Conservation (phyloP, 2,329 filamentous ascomycete species). For the Alternaria novae-zelandiae region DNA sequence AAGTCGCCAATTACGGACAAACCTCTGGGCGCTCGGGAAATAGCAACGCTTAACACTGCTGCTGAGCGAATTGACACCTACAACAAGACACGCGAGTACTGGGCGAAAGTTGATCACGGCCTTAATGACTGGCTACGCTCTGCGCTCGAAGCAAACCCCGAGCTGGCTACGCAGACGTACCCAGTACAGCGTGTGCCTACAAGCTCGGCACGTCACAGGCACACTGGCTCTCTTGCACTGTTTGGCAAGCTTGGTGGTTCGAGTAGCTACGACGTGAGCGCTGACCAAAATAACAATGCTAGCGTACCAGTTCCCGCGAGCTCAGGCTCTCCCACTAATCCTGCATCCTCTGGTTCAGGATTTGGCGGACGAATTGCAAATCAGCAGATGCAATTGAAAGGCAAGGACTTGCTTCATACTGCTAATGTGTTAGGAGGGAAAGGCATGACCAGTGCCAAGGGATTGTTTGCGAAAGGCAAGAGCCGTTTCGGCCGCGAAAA, state of each 20-base stretch:
- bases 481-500: constrained; percentile 82
- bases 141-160: constrained; percentile 58
- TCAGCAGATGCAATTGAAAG: constrained; percentile 71
- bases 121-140: constrained; percentile 66
- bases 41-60: constrained; percentile 70
- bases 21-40: constrained; percentile 72
- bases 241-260: constrained; percentile 44
- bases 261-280: constrained; percentile 19
- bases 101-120: constrained; percentile 76
- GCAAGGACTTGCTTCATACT: constrained; percentile 86
- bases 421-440: constrained; percentile 75
- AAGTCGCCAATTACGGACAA: constrained; percentile 39
- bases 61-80: constrained; percentile 76
- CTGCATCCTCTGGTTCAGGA: constrained; percentile 24
- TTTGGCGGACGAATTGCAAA: constrained; percentile 31
- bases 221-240: constrained; percentile 44
- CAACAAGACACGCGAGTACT: constrained; percentile 72
- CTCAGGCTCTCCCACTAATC: constrained; percentile 28
- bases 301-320: constrained; percentile 37
- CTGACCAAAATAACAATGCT: constrained; percentile 30
- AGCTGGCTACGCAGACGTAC: constrained; percentile 51
- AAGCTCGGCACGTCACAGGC: constrained; percentile 41
- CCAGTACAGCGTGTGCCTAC: constrained; percentile 36
- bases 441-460: constrained; percentile 83
- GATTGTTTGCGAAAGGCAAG: constrained; percentile 87